Evolutionary conservation across 306 rosid species (phyloP).

Genomic region (Crataegus laevigata): DNA sequence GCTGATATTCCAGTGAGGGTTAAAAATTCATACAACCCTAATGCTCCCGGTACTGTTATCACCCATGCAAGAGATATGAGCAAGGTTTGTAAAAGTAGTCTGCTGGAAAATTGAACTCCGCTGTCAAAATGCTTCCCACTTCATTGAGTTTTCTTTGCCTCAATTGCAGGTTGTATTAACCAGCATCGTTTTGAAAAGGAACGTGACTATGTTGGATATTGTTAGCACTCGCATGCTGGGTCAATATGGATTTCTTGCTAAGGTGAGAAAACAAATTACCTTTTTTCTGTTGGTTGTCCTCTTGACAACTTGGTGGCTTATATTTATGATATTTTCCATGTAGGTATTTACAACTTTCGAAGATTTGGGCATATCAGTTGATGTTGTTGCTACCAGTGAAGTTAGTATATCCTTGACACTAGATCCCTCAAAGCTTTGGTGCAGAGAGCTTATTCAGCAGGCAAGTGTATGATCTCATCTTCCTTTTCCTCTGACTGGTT

Average conservation of each 20-base stretch:
- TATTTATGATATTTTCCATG: conserved; percentile 14
- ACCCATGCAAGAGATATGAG: conserved; percentile 81
- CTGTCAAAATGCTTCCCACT: conserved; percentile 3
- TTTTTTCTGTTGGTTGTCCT: background rate
- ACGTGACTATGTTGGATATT: conserved; percentile 93
- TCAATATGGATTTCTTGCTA: conserved; percentile 90
- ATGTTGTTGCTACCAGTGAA: conserved; percentile 83
- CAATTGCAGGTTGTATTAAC: conserved; percentile 73
- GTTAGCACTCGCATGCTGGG: conserved; percentile 99
- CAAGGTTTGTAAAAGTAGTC: conserved; percentile 47
- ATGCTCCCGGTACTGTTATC: conserved; percentile 93
- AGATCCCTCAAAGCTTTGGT: conserved; percentile 91
- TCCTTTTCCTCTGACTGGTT: conserved; percentile 8
- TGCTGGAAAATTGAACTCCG: conserved; percentile 9
- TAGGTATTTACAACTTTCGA: conserved; percentile 86
- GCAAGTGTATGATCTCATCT: conserved; percentile 40
- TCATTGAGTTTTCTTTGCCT: conserved; percentile 16
- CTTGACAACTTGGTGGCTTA: background rate
- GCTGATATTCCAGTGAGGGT: conserved; percentile 95
- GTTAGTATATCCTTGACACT: conserved; percentile 80
- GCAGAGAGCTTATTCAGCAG: conserved; percentile 85
- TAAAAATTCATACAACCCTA: conserved; percentile 91
- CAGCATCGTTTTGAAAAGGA: conserved; percentile 86
- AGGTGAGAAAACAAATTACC: conserved; percentile 43
- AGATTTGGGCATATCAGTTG: conserved; percentile 80